Evolutionary conservation across 352 stramenopile species (phyloP), one percentile per base, ranked within the genome.

Genomic region (Globisporangium alternatum): DNA sequence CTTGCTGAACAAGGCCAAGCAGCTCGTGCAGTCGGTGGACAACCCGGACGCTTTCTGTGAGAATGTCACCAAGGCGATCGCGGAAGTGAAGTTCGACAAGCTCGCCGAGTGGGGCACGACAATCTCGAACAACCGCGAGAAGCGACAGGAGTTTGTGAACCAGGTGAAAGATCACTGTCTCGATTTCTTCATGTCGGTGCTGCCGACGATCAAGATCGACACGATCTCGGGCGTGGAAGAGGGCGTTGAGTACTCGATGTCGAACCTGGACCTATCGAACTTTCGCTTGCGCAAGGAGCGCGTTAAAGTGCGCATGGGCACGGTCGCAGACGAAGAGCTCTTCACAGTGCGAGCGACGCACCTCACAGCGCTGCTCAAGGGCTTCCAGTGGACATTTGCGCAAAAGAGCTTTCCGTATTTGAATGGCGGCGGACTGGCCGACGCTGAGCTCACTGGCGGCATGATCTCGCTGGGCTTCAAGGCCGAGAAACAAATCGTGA

Each of bases 401-500:
- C 86, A 95, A 49, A 93, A 91, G 59, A 85, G 83, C 44, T 95
- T 95, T 48, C 86, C 86, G n/a, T 95, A 93, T 56, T 62, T 91
- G n/a, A 86, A 95, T 41, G 86, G 86, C 5, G 83, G 83, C 8
- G 86, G 86, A 0, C 62, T 89, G 30, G 86, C 86, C 0, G 84
- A 95, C 67, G 86, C 86, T 33, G 80, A 78, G 15, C 67, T 95
- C 10, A 84, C 59, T 19, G 86, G 86, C 25, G 86, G 86, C 13
- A 70, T 90, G 5, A 93, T 95, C 41, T 89, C 75, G 2, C 66
- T 95, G 12, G 86, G 86, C 0, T 95, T 95, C 52, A 91, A 95
- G 64, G 86, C 86, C 5, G 86, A 95, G 56, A 91, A 90, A 49
- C 71, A 74, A 17, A 51, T 86, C 10, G 69, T 84, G 22, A 86